Base-by-base conservation (phyloP, 2,329 filamentous ascomycete genomes). In the Ophidiomyces ophidiicola region DNA sequence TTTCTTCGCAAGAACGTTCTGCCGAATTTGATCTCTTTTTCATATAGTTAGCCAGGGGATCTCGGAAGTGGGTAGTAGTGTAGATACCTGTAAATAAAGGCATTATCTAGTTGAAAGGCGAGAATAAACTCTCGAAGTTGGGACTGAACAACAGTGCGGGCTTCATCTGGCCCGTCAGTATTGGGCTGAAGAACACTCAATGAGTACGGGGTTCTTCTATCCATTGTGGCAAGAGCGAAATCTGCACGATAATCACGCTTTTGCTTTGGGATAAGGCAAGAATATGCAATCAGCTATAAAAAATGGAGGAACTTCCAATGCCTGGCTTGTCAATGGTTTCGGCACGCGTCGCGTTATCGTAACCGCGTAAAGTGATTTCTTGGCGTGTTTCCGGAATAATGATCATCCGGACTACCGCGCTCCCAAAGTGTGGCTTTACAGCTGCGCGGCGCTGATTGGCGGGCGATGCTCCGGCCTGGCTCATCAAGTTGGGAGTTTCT, bases 1-100 rank as follows among this genome's bases (percentile, higher is more conserved):
- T 53, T 87, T 86, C 59, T 94, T 90, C 29, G 94, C 71, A 1
- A 96, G 73, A 5, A 90, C 86, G 66, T 98, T 98, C 57, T 96
- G 86, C 53, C 84, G 78, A 43, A 98, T 75, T 63, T 96, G 90
- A 54, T 96, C 88, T 73, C 90, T 92, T 51, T 3, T 8, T 4
- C 6, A 30, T 11, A 8, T 21, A 8, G 15, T 11, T 29, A 2
- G 17, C 8, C 20, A 2, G 12, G 21, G 12, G 10, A n/a, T 5
- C 12, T 28, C 7, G 30, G 12, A 7, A 30, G 6, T 14, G 18
- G 11, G 21, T 26, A 6, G 21, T 2, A 19, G 28, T 36, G 14
- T 48, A 45, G 64, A 48, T 60, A 88, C 86, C 86, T 77, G 72
- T 96, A 98, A 54, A 94, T 78, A 63, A 94, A 96, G 54, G 80